Conservation (phyloP, 2,329 filamentous ascomycete species). For the Exophiala xenobiotica region DNA sequence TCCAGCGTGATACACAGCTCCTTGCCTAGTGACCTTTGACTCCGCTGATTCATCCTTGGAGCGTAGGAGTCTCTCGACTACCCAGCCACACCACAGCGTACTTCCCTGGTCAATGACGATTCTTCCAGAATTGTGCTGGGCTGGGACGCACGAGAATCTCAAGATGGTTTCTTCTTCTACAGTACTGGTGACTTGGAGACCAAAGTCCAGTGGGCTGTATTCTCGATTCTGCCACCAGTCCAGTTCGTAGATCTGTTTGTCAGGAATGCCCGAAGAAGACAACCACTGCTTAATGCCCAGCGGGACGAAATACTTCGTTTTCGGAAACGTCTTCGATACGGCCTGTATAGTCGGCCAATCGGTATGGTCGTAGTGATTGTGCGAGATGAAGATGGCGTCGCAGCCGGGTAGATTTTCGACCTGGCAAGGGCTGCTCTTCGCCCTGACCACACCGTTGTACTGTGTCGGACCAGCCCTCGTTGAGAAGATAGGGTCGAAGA, state of each 20-base stretch:
- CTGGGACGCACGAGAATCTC: slow-evolving; percentile 18
- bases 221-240: slow-evolving; percentile 49
- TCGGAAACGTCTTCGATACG: slow-evolving; percentile 37
- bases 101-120: slow-evolving; percentile 40
- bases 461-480: slow-evolving; percentile 16
- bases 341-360: slow-evolving; percentile 47
- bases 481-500: slow-evolving; percentile 24
- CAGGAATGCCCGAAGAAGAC: slow-evolving; percentile 35
- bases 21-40: slow-evolving; percentile 17
- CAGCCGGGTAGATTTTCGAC: slow-evolving; percentile 19
- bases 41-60: slow-evolving; percentile 30
- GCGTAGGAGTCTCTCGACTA: slow-evolving; percentile 32
- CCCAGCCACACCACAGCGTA: slow-evolving; percentile 50
- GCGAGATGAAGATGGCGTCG: slow-evolving; percentile 53
- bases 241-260: slow-evolving; percentile 44
- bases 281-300: slow-evolving; percentile 35
- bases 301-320: slow-evolving; percentile 46
- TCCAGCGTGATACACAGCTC: slow-evolving; percentile 42
- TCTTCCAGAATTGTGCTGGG: slow-evolving; percentile 49
- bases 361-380: slow-evolving; percentile 59
- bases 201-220: slow-evolving; percentile 24
- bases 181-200: slow-evolving; percentile 12
- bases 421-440: slow-evolving; percentile 18
- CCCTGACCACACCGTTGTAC: slow-evolving; percentile 13
- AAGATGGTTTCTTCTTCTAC: slow-evolving; percentile 13